Conservation (phyloP, 2,329 filamentous ascomycete species). For the Cordyceps militaris region DNA sequence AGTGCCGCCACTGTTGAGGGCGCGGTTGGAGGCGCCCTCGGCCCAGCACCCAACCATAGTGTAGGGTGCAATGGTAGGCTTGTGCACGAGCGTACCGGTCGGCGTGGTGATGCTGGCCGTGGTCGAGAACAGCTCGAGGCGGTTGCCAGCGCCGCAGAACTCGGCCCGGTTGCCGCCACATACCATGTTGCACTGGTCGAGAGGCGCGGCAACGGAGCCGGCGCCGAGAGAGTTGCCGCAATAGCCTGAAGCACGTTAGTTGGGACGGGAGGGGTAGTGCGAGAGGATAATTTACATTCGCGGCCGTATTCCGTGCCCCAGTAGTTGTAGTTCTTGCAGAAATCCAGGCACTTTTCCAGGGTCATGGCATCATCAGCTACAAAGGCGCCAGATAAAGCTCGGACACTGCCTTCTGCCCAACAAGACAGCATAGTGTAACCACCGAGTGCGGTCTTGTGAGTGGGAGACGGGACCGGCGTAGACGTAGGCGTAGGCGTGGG, state of each 20-base stretch:
- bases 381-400: conserved; percentile 35
- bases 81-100: conserved; percentile 20
- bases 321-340: conserved; percentile 40
- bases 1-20: conserved; percentile 25
- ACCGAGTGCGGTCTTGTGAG: conserved; percentile 33
- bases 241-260: conserved; percentile 28
- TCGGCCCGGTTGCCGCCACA: conserved; percentile 35
- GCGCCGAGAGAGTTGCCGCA: conserved; percentile 37
- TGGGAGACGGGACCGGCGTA: conserved; percentile 22
- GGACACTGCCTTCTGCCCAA: conserved; percentile 38
- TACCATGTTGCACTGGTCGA: conserved; percentile 30
- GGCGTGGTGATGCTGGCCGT: conserved; percentile 27
- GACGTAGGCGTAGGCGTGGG: conserved; percentile 22
- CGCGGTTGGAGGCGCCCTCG: conserved; percentile 29
- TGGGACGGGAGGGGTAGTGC: neutral
- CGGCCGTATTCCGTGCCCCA: conserved; percentile 46
- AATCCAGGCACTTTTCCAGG: conserved; percentile 38
- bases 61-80: conserved; percentile 25
- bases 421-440: conserved; percentile 41
- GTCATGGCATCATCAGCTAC: conserved; percentile 44
- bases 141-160: conserved; percentile 36
- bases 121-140: conserved; percentile 38
- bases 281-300: conserved; percentile 33
- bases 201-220: conserved; percentile 22
- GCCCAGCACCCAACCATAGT: conserved; percentile 35